Percentiles rank a stretch among this genome's conserved stretches.
These are phyloP conservation scores for Didymella pomorum DNA, from an alignment of 2,329 filamentous ascomycete species.

Conservation along the genomic window DNA sequence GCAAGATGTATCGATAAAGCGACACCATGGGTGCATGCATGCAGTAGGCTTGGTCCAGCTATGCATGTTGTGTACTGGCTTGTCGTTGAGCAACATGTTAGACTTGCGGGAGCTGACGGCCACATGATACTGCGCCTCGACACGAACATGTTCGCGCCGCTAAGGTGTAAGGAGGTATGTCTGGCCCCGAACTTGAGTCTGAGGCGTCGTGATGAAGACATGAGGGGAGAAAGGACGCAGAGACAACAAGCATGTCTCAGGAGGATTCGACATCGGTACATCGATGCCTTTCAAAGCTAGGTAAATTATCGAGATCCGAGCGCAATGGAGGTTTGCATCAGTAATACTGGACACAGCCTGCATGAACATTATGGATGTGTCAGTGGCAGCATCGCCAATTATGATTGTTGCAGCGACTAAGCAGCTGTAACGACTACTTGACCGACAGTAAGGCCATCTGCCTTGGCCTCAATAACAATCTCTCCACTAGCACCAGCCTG, in stretches of 20 bases:
- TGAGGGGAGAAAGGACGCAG: neutral
- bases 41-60: neutral
- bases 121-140: neutral
- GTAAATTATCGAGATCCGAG: neutral
- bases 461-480: slow-evolving; percentile 26
- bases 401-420: neutral
- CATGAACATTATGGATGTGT: neutral
- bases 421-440: slow-evolving; percentile 3
- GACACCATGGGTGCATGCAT: neutral
- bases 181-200: neutral
- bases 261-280: neutral
- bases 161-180: neutral
- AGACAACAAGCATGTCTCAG: neutral
- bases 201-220: neutral
- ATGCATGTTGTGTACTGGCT: neutral
- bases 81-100: neutral
- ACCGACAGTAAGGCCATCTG: slow-evolving; percentile 5
- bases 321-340: neutral
- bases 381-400: neutral
- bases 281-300: neutral
- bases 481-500: slow-evolving; percentile 15
- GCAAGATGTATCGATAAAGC: neutral
- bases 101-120: neutral
- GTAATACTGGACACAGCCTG: neutral
- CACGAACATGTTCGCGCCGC: neutral